A percentile compares a stretch with the other conserved stretches of the same genome.
Evolutionary conservation across 2,329 filamentous ascomycete species (phyloP).

Genomic region (Myriosclerotinia curreyana): DNA sequence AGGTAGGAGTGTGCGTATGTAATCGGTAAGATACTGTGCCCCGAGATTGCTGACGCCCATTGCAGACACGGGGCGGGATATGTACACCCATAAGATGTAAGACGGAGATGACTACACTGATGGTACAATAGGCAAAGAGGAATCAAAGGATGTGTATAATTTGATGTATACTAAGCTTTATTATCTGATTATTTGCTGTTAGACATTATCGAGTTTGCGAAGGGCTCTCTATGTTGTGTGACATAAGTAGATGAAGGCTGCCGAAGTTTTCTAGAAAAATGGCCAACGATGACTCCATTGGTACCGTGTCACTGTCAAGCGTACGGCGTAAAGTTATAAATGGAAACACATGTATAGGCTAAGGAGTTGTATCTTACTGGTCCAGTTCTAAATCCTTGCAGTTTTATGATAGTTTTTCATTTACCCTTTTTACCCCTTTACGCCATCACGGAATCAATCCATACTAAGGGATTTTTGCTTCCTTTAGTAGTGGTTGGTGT

Average conservation of each 20-base stretch:
- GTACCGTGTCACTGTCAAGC: neutral
- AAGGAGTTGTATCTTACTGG: neutral
- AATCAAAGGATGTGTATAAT: neutral
- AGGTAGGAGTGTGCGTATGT: slow-evolving; percentile 6
- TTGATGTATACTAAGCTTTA: neutral
- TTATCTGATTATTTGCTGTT: neutral
- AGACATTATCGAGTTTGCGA: neutral
- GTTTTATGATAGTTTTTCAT: too few species aligned
- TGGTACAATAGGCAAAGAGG: too few species aligned
- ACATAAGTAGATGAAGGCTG: neutral
- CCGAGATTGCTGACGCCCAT: slow-evolving; percentile 11
- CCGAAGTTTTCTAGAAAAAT: slow-evolving; percentile 7
- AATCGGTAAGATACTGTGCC: slow-evolving; percentile 3
- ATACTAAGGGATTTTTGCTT: neutral
- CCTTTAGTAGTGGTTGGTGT: neutral
- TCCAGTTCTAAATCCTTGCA: neutral
- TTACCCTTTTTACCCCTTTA: neutral
- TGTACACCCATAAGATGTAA: slow-evolving; percentile 3
- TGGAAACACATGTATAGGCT: slow-evolving; percentile 9
- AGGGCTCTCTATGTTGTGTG: neutral
- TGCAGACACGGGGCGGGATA: slow-evolving; percentile 16
- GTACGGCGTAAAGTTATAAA: slow-evolving; percentile 6
- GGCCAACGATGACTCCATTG: slow-evolving; percentile 6
- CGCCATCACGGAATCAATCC: neutral
- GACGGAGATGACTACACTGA: neutral